Percentiles rank a stretch among this genome's conserved stretches.
These are phyloP conservation scores for Paramecium pentaurelia DNA, from an alignment of 73 alveolate genomes.

Conservation along the genomic window DNA sequence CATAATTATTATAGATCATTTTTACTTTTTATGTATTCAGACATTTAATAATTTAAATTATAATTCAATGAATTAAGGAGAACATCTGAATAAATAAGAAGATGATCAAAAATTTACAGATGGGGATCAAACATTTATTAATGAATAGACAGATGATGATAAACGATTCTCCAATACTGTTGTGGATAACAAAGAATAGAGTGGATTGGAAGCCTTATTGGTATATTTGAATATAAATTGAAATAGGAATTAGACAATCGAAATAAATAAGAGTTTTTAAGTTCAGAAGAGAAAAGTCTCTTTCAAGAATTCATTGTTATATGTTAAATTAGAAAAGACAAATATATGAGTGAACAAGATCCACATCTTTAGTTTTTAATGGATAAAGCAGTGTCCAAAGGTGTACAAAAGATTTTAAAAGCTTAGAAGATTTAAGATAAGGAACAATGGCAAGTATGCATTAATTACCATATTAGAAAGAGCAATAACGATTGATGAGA, in stretches of 20 bases:
- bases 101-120: background rate
- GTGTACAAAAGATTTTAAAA: background rate
- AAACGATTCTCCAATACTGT: slow-evolving; percentile 14
- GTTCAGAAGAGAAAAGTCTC: background rate
- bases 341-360: slow-evolving; percentile 4
- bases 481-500: background rate
- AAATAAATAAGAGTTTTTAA: background rate
- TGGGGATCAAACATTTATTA: background rate
- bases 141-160: slow-evolving; percentile 50
- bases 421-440: background rate
- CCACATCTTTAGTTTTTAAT: background rate
- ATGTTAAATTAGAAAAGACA: background rate
- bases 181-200: background rate
- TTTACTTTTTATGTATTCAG: background rate
- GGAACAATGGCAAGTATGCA: slow-evolving; percentile 23
- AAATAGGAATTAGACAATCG: background rate
- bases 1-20: background rate
- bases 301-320: background rate
- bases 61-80: slow-evolving; percentile 7
- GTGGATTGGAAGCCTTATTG: background rate
- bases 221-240: background rate
- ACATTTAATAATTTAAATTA: background rate
- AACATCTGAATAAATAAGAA: background rate
- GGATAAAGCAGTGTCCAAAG: slow-evolving; percentile 21
- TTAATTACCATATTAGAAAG: background rate